Evolutionary conservation across 345 rosid species (phyloP), one percentile per base, ranked within the genome.

Genomic region (Euclidium syriacum): DNA sequence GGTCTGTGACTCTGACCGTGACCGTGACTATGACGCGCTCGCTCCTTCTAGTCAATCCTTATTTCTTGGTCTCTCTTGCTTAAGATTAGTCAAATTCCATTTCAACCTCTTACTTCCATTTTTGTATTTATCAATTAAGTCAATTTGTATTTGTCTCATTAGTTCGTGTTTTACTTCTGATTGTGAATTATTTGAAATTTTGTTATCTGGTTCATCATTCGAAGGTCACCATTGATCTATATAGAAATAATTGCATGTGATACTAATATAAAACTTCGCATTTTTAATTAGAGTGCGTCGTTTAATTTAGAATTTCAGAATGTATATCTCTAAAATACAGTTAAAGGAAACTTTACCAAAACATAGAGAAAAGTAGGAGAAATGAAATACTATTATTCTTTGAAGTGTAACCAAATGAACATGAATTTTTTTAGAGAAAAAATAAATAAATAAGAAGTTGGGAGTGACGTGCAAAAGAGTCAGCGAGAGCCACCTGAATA

Each of bases 401-500:
- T 56, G 7, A 57, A 16, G 11, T 49, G 18, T 46, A 47, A 38
- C 49, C 42, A 58, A 20, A 12, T n/a, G 20, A 41, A 59, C 19
- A 17, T n/a, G n/a, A n/a, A 18, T 16, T 10, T 30, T 19, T 50
- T 18, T n/a, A 1, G 22, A 40, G 12, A 0, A 27, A 16, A 40
- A 16, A 4, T 38, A 2, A 57, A 17, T 12, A 6, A 59, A 25
- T 7, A 44, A 2, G 10, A 70, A 63, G 64, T 70, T 70, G 75
- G 58, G 59, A 48, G 10, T 55, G 75, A 70, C 64, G 75, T 63
- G 70, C 64, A 48, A 48, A 58, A 56, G 70, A 70, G 75, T 70
- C 75, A 63, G 75, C 70, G 69, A 63, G 75, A 70, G 70, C 39
- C 75, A 70, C 69, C 75, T 70, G 65, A 70, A 62, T 62, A 62